Percentiles rank a stretch among this genome's conserved stretches.
phyloP scores from a whole-genome alignment of 2,329 filamentous ascomycete genomes.

The Cadophora malorum region DNA sequence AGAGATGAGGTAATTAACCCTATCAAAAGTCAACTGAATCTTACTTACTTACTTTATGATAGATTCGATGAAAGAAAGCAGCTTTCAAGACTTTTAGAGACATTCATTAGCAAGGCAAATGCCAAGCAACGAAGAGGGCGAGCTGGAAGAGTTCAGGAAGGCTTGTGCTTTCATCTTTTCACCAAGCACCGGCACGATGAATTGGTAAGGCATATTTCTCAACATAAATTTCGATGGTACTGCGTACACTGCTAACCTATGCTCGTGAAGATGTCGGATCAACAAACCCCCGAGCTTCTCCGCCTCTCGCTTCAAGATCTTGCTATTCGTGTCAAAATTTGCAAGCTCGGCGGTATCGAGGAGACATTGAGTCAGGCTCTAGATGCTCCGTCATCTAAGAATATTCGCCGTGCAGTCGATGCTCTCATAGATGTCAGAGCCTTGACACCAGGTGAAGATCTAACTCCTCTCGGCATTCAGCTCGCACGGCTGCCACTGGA shows the following conservation, averaged over 20 bases:
- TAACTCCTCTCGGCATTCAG: constrained; percentile 86
- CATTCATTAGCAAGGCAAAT: constrained; percentile 94
- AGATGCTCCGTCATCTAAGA: constrained; percentile 88
- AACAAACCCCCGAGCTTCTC: constrained; percentile 96
- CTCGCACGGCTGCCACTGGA: constrained; percentile 89
- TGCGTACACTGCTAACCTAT: neutral
- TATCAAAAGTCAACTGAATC: neutral
- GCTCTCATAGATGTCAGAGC: constrained; percentile 93
- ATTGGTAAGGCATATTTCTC: constrained; percentile 47
- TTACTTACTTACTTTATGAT: constrained; percentile 22
- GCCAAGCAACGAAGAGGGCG: constrained; percentile 93
- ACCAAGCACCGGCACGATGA: constrained; percentile 88
- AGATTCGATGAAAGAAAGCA: constrained; percentile 89
- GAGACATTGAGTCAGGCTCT: constrained; percentile 86
- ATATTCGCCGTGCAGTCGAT: constrained; percentile 91
- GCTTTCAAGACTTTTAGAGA: constrained; percentile 87
- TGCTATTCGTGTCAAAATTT: constrained; percentile 96
- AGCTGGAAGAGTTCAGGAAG: constrained; percentile 93
- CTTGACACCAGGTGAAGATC: constrained; percentile 78
- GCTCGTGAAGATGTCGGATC: constrained; percentile 72
- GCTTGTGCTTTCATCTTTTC: constrained; percentile 94
- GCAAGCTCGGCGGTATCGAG: constrained; percentile 92
- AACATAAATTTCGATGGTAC: constrained; percentile 10
- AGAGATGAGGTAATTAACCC: constrained; percentile 72
- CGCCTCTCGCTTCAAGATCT: constrained; percentile 92